Conservation (phyloP, 2,329 filamentous ascomycete genomes). For the Hortaea werneckii region DNA sequence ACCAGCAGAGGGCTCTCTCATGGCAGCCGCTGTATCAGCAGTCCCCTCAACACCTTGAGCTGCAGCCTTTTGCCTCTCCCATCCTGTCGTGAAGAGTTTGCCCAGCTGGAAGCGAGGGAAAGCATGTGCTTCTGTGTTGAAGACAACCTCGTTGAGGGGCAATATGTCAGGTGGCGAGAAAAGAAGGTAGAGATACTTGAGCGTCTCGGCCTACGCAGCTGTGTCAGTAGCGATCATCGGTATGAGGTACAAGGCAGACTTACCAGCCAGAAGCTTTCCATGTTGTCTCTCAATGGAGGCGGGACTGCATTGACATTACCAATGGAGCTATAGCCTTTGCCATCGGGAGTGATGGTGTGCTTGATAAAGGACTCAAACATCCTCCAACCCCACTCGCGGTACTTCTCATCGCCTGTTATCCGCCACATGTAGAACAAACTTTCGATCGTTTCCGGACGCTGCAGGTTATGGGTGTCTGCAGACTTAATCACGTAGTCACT, state of each 20-base stretch:
- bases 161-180: slow-evolving; percentile 78
- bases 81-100: slow-evolving; percentile 68
- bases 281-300: slow-evolving; percentile 67
- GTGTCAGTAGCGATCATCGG: neutral
- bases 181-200: slow-evolving; percentile 95
- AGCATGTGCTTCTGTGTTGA: slow-evolving; percentile 93
- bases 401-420: slow-evolving; percentile 80
- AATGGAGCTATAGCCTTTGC: slow-evolving; percentile 73
- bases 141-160: slow-evolving; percentile 74
- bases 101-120: slow-evolving; percentile 79
- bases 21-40: neutral
- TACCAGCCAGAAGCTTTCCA: slow-evolving; percentile 98
- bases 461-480: slow-evolving; percentile 86
- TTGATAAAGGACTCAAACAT: slow-evolving; percentile 92
- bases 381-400: slow-evolving; percentile 95
- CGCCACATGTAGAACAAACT: slow-evolving; percentile 97
- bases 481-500: slow-evolving; percentile 69
- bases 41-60: neutral
- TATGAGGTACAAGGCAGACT: slow-evolving; percentile 24
- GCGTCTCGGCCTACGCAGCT: slow-evolving; percentile 64
- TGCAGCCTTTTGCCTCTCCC: slow-evolving; percentile 37
- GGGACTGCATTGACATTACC: slow-evolving; percentile 64
- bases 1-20: too few species aligned
- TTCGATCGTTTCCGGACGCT: slow-evolving; percentile 94
- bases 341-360: slow-evolving; percentile 68